Conservation (phyloP, 495 filamentous ascomycete genomes). For the Chaetomium fimeti region DNA sequence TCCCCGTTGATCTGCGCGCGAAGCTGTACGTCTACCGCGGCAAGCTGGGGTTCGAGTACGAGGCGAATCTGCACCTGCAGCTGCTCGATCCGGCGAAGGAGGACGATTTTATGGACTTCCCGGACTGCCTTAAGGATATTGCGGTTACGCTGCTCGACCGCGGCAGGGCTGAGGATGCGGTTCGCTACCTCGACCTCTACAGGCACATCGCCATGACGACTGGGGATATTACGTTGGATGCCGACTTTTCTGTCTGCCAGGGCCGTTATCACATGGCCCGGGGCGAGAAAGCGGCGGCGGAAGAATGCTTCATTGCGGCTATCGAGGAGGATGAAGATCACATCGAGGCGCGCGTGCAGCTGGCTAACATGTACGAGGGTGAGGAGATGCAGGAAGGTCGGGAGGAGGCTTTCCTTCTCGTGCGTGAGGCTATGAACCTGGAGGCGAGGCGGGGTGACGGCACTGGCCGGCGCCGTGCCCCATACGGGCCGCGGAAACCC, state of each 20-base stretch:
- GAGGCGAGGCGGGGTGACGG: constrained; percentile 44
- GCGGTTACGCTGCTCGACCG: constrained; percentile 64
- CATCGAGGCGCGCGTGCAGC: constrained; percentile 65
- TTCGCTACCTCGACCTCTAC: constrained; percentile 71
- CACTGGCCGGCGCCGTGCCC: constrained; percentile 22
- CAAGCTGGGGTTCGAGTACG: constrained; percentile 63
- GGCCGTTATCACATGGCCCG: constrained; percentile 67
- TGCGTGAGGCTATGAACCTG: constrained; percentile 70
- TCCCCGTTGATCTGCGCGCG: constrained; percentile 81
- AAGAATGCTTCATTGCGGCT: constrained; percentile 69
- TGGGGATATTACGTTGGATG: constrained; percentile 55
- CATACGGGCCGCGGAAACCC: constrained; percentile 28
- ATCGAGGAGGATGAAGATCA: constrained; percentile 65
- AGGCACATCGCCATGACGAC: constrained; percentile 54
- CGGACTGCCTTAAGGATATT: constrained; percentile 72
- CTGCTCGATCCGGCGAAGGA: constrained; percentile 61
- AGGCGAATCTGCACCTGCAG: constrained; percentile 58
- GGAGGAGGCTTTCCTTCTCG: constrained; percentile 65
- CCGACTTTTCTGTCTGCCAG: constrained; percentile 65
- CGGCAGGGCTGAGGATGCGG: constrained; percentile 59
- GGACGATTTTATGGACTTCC: constrained; percentile 59
- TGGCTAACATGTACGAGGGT: constrained; percentile 78
- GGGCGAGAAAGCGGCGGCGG: constrained; percentile 64
- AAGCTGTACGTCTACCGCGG: constrained; percentile 82
- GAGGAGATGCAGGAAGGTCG: constrained; percentile 58